Evolutionary conservation across 2,329 filamentous ascomycete genomes (phyloP).

Genomic region (Trichoderma breve): DNA sequence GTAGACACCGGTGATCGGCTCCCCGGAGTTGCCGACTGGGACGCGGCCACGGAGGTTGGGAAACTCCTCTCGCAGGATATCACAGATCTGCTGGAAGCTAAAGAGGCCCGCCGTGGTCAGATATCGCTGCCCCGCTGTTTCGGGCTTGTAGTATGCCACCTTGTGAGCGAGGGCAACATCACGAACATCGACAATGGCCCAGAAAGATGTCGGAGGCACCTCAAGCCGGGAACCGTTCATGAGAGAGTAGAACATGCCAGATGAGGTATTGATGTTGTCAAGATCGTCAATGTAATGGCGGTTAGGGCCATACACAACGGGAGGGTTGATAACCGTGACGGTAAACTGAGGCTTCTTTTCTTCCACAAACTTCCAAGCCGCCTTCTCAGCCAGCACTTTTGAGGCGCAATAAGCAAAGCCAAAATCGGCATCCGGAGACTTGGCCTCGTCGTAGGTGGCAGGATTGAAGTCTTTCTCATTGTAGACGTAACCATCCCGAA

Average conservation of each 20-base stretch:
- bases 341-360: constrained; percentile 28
- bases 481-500: constrained; percentile 31
- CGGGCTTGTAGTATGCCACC: constrained; percentile 22
- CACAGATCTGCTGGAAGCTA: constrained; percentile 39
- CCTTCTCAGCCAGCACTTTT: constrained; percentile 30
- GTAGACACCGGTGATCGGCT: constrained; percentile 8
- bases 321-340: constrained; percentile 28
- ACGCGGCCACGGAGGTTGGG: constrained; percentile 49
- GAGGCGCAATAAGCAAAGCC: constrained; percentile 21
- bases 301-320: constrained; percentile 30
- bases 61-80: constrained; percentile 48
- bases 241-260: constrained; percentile 30
- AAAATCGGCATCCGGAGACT: constrained; percentile 19
- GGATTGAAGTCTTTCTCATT: constrained; percentile 46
- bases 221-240: constrained; percentile 30
- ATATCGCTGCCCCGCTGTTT: constrained; percentile 30
- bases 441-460: constrained; percentile 33
- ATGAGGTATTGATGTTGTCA: constrained; percentile 27
- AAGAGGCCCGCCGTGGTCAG: constrained; percentile 27
- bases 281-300: constrained; percentile 22
- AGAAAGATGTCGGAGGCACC: constrained; percentile 23
- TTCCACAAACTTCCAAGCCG: constrained; percentile 31
- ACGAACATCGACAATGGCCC: constrained; percentile 30
- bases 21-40: constrained; percentile 33
- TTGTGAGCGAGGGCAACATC: constrained; percentile 31